Base-by-base conservation (phyloP, 768 basidiomycete genomes). In the Amylocystis lapponica region DNA sequence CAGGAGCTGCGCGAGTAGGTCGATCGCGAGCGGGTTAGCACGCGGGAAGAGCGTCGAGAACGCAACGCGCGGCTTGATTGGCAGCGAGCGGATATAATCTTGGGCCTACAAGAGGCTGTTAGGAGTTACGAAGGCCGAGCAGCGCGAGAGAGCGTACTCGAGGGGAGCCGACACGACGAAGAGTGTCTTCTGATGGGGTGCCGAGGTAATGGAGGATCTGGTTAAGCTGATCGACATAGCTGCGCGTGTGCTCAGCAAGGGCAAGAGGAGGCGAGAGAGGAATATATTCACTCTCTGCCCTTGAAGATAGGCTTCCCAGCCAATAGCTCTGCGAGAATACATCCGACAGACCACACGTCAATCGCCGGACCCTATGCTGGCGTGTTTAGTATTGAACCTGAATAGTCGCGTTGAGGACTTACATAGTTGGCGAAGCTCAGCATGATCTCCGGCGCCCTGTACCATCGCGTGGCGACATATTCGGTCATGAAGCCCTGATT, bases 381-480 rank as follows among this genome's bases (percentile, higher is more conserved):
- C 27, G 26, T 14, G 32, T 27, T 38, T 21, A n/a, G 23, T 12
- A 27, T 17, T 13, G 45, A 21, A 27, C 45, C 20, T 39, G 33
- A 27, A 31, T 9, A 33, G 12, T 13, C n/a, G 5, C 3, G 20
- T 10, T 3, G 31, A 12, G 19, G 11, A 69, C 86, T 62, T 53
- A 92, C 92, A 58, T 92, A 92, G 68, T 92, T 92, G 17, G 89
- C 89, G 54, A 92, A 95, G 69, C 90, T 93, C 55, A 98, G 62
- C 96, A 98, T 99, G 66, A 98, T 99, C 68, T 99, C 96, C 0
- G 96, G 95, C 17, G 95, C 95, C 27, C 95, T 75, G 62, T 99
- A 99, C 95, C 95, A 98, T 44, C 95, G 76, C 7, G 95, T 99
- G n/a, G 95, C 95, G 25, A 98, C 87, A 62, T 95, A 98, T 67